Base-by-base conservation (phyloP, 129 eudicot genomes). In the Pseudognaphalium luteoalbum region DNA sequence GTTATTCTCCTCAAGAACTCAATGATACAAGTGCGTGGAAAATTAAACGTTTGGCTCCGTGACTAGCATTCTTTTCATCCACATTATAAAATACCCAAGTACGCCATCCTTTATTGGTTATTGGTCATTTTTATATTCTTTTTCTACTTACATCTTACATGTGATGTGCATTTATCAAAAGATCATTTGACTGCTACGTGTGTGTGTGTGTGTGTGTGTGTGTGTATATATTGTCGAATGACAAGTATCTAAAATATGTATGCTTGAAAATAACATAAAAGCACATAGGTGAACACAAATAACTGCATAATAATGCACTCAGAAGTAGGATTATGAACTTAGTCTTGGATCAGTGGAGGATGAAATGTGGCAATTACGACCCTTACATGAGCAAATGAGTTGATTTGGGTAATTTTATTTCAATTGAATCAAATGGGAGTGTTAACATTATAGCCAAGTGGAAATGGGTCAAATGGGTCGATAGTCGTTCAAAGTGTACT, bases 31-130 rank as follows among this genome's bases (percentile, higher is more conserved):
- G 19, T 54, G 42, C 3, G 19, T 95, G 99, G 99, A 85, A 74
- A 63, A 82, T 95, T 58, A 90, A 84, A 34, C 89, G 97, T 20
- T 79, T 95, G 96, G 92, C 99, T 73, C 97, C 97, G 34, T 95
- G 90, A 95, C 90, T 87, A 84, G 80, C 80, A 60, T 44, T 72
- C 65, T 39, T 69, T 47, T 42, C 71, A 54, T 88, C 92, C 37
- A 82, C 88, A 30, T 81, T 89, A 66, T 92, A 80, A 87, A 68
- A 83, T 17, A 11, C 56, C 30, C 30, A 33, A 39, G 72, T 80
- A 56, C 28, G 65, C 58, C 47, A 22, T 57, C 62, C 54, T 14
- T 56, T 61, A 32, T 71, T 60, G 35, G 72, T 78, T 22, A 42
- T 3, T 20, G 14, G 19, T 57, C 22, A 12, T 37, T 25, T 66